Base-by-base conservation (phyloP, 108 stramenopile species). In the Nitzschia palea region DNA sequence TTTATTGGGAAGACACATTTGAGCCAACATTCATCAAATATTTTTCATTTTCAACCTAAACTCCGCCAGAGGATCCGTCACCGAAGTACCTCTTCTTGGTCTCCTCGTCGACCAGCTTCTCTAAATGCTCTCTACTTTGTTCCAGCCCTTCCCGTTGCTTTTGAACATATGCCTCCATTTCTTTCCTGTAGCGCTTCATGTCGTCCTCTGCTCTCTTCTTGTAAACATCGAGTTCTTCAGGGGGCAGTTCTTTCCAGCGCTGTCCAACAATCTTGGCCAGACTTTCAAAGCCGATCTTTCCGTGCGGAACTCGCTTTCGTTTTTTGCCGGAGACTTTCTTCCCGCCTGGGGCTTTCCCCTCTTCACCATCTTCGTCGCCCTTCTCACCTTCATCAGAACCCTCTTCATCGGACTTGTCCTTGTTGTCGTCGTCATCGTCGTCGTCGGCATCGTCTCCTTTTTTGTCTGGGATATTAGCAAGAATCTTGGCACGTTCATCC, bases 231-330 rank as follows among this genome's bases (percentile, higher is more conserved):
- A 75, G 40, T 36, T 71, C 65, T 30, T 84, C 80, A 4, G 74
- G 63, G 15, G 62, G 62, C 36, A 84, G 68, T 56, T 65, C 65
- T 53, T 81, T 81, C 83, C 83, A 84, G 32, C 80, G 53, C 30
- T 62, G 76, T 9, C 77, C 80, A 43, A 84, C 80, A 44, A 68
- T 71, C 55, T 81, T 74, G 61, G 83, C 83, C 28, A 84, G 56
- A 36, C 58, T 75, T 48, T 80, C 83, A 48, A 84, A 84, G 18
- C 83, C 80, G 33, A 81, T 77, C 62, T 78, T 76, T 32, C 73
- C 70, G 40, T 76, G 69, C 0, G 74, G 70, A 22, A 48, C 33
- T 22, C 71, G 65, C 56, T 73, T 73, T 43, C 71, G 45, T 50
- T 79, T 79, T 54, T 73, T 73, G 53, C 71, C 67, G 1, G 56